Conservation (phyloP, 305 asterid genomes). For the Withania somnifera region DNA sequence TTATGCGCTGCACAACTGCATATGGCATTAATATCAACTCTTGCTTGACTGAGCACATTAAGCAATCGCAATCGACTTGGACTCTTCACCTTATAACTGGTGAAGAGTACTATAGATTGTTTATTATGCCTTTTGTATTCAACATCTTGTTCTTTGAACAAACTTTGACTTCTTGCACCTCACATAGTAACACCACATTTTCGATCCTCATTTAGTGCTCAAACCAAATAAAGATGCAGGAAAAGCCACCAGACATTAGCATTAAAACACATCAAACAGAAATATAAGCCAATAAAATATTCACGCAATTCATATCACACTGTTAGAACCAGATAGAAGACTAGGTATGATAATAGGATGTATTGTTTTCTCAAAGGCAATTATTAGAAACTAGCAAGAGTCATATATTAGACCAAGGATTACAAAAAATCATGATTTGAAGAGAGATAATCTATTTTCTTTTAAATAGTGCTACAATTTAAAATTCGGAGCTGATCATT, state of each 20-base stretch:
- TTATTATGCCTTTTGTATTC: background rate
- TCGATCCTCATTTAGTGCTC: background rate
- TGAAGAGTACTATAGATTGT: no score
- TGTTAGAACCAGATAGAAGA: background rate
- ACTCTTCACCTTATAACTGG: no score
- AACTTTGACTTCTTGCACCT: background rate
- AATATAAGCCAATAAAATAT: background rate
- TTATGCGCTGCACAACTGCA: no score
- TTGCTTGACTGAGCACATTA: no score
- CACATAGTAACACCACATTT: background rate
- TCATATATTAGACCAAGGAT: background rate
- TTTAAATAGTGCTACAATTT: background rate
- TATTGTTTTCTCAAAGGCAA: background rate
- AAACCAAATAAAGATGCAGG: background rate
- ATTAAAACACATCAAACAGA: background rate
- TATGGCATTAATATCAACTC: no score
- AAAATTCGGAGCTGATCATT: background rate
- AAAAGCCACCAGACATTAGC: background rate
- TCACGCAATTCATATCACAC: background rate
- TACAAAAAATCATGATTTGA: background rate
- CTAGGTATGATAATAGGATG: background rate
- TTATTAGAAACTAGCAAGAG: background rate
- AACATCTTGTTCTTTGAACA: background rate
- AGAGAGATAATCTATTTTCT: background rate
- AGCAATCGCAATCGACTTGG: no score